These are phyloP conservation scores for Talaromyces sp. DNA, from an alignment of 2,329 filamentous ascomycete species.

Conservation along the genomic window DNA sequence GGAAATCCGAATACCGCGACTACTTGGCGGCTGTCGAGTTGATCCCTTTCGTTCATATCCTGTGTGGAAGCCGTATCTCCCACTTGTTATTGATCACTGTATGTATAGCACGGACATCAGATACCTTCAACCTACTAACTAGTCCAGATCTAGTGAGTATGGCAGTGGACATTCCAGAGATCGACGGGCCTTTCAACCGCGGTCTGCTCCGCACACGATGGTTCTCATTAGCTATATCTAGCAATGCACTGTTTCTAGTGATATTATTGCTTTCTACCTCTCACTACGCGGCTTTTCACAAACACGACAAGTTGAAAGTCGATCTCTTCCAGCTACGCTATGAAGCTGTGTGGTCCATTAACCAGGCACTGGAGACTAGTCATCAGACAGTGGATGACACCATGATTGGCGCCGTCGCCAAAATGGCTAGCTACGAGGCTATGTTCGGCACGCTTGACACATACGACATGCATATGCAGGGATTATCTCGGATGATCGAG, in stretches of 20 bases:
- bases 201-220: slow-evolving; percentile 35
- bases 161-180: slow-evolving; percentile 40
- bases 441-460: slow-evolving; percentile 42
- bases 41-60: slow-evolving; percentile 34
- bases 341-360: slow-evolving; percentile 44
- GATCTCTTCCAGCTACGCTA: slow-evolving; percentile 41
- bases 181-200: slow-evolving; percentile 31
- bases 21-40: slow-evolving; percentile 22
- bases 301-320: slow-evolving; percentile 16
- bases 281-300: slow-evolving; percentile 32
- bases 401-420: slow-evolving; percentile 46
- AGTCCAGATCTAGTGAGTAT: slow-evolving; percentile 31
- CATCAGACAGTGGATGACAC: slow-evolving; percentile 32
- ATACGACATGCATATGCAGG: slow-evolving; percentile 48
- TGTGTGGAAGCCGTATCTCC: slow-evolving; percentile 32
- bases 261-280: slow-evolving; percentile 41
- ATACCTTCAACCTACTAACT: slow-evolving; percentile 4
- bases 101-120: slow-evolving; percentile 13
- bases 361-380: slow-evolving; percentile 27
- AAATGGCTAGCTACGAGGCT: slow-evolving; percentile 52
- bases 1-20: slow-evolving; percentile 11
- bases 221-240: slow-evolving; percentile 40
- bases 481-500: slow-evolving; percentile 39
- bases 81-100: slow-evolving; percentile 31
- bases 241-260: slow-evolving; percentile 37